These are phyloP conservation scores for Plasmopara viticola DNA, from an alignment of 352 stramenopile species.

Conservation along the genomic window DNA sequence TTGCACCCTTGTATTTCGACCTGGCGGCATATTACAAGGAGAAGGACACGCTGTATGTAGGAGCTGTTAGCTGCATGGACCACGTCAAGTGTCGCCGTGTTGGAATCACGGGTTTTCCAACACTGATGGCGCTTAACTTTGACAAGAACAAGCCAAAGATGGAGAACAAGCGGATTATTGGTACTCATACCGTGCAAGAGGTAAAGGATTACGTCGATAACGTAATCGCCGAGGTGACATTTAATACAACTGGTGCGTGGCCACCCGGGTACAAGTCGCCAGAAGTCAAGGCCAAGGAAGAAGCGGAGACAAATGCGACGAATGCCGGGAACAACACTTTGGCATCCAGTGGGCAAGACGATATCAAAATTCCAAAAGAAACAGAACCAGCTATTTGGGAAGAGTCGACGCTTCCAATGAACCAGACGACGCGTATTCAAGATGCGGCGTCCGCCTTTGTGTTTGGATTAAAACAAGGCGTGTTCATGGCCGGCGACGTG, in stretches of 20 bases:
- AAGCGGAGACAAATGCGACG: constrained; percentile 14
- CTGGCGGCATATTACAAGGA: constrained; percentile 69
- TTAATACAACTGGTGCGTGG: constrained; percentile 65
- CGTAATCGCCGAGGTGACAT: constrained; percentile 47
- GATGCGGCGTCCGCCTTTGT: constrained; percentile 74
- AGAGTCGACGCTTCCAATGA: constrained; percentile 67
- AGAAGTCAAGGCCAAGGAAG: constrained; percentile 9
- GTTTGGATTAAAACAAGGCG: constrained; percentile 70
- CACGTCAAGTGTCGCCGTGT: constrained; percentile 77
- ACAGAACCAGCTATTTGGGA: constrained; percentile 51
- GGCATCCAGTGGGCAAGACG: constrained; percentile 13
- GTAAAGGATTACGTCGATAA: constrained; percentile 67
- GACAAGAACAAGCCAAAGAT: constrained; percentile 52
- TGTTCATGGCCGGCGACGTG: constrained; percentile 69
- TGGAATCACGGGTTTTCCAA: constrained; percentile 76
- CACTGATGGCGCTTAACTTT: constrained; percentile 74
- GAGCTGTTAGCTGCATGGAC: constrained; percentile 82
- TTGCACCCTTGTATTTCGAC: constrained; percentile 57
- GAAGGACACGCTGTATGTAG: constrained; percentile 59
- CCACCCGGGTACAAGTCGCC: constrained; percentile 30
- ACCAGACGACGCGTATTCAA: constrained; percentile 66
- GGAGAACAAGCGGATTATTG: constrained; percentile 72
- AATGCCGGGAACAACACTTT: constrained; percentile 7
- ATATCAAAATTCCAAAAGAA: constrained; percentile 6
- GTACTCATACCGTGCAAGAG: constrained; percentile 72